phyloP scores from a whole-genome alignment of 495 filamentous ascomycete genomes.

The Podospora didyma region DNA sequence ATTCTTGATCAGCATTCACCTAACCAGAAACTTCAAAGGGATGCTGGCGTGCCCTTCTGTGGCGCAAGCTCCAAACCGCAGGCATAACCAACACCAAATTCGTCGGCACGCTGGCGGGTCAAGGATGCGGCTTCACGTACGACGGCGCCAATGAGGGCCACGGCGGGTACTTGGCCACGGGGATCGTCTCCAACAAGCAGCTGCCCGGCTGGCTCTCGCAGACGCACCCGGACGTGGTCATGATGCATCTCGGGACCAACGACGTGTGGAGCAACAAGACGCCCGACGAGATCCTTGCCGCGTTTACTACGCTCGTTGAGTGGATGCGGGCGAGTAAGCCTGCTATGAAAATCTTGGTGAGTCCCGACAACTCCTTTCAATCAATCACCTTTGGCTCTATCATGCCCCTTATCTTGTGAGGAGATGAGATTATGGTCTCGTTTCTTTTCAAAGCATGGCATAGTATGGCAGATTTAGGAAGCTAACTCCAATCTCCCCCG shows the following conservation, averaged over 20 bases:
- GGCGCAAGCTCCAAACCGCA: slow-evolving; percentile 27
- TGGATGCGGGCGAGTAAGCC: slow-evolving; percentile 41
- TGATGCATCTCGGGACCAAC: slow-evolving; percentile 49
- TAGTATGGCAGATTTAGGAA: too few relatives aligned
- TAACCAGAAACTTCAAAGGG: slow-evolving; percentile 20
- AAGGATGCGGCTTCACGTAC: slow-evolving; percentile 38
- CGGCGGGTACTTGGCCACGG: slow-evolving; percentile 38
- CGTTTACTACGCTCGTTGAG: slow-evolving; percentile 32
- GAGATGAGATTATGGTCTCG: too few relatives aligned
- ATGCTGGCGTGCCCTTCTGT: slow-evolving; percentile 41
- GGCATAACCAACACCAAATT: slow-evolving; percentile 32
- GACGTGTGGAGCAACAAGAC: slow-evolving; percentile 39
- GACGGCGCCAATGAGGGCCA: slow-evolving; percentile 47
- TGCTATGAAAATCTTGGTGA: slow-evolving; percentile 39
- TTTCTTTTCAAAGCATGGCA: too few relatives aligned
- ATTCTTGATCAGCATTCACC: neutral
- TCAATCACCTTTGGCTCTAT: too few relatives aligned
- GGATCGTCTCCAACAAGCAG: slow-evolving; percentile 36
- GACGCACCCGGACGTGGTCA: slow-evolving; percentile 38
- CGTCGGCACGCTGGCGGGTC: slow-evolving; percentile 32
- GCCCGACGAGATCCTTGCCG: slow-evolving; percentile 29
- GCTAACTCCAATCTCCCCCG: too few relatives aligned
- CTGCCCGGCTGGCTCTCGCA: slow-evolving; percentile 37
- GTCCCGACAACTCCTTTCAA: too few relatives aligned
- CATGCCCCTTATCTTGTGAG: too few relatives aligned